Evolutionary conservation across 2,329 filamentous ascomycete genomes (phyloP), one percentile per base, ranked within the genome.

Genomic region (Alternaria solani): DNA sequence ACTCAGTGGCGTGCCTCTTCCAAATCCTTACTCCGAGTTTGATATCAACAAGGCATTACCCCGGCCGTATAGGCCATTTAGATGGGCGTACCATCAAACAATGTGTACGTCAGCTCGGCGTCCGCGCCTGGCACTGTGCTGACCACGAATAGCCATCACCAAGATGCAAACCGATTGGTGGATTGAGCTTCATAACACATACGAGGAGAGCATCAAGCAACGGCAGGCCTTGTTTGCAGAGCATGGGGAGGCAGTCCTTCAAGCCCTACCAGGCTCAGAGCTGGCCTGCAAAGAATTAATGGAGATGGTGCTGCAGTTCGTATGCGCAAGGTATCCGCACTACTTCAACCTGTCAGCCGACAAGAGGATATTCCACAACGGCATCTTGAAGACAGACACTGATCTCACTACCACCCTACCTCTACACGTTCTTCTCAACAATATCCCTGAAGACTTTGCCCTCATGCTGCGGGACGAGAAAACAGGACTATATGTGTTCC

Each of bases 41-140:
- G 82, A 92, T 63, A 88, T 93, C 55, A 79, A 84, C 14, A 91
- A 83, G 63, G 92, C 92, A 1, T 70, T 84, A 9, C 86, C 92
- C 1, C 84, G 93, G 58, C 92, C 92, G 0, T 96, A 94, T 74
- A 84, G 93, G 41, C 93, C 93, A 0, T 91, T 96, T 43, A 80
- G 93, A 69, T 96, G 93, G 93, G 82, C 85, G 0, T 96, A 96
- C 73, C 91, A 95, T 73, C 93, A 96, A 74, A 96, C 92, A 0
- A 96, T 96, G 93, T 91, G 92, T 94, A 85, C 69, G 89, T 83
- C 34, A 5, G 20, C 1, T 23, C 25, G 42, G 14, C 4, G 11
- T 48, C 28, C 9, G 5, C 20, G 71, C 18, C 2, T 7, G 48
- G 8, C 39, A 54, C 38, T 9, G 38, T 42, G 51, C 51, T 64